Conservation (phyloP, 2,329 filamentous ascomycete species). For the Aspergillus novoparasiticus region DNA sequence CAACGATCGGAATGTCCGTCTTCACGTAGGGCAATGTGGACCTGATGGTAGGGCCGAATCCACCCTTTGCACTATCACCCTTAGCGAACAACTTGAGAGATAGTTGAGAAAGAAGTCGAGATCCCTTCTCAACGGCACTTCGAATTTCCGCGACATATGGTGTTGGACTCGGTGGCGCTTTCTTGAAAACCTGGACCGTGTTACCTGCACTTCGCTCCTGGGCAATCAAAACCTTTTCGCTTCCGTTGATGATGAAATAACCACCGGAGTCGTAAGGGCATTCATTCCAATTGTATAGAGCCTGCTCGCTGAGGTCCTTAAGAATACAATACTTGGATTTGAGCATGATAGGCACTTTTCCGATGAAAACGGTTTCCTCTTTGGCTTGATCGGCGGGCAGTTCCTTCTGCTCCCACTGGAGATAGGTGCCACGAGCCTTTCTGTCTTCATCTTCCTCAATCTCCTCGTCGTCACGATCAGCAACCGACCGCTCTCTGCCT, state of each 20-base stretch:
- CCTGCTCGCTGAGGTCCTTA: conserved; percentile 78
- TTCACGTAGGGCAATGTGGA: conserved; percentile 93
- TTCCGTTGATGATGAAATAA: conserved; percentile 99
- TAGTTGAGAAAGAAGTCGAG: conserved; percentile 88
- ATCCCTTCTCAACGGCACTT: conserved; percentile 95
- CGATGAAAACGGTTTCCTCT: conserved; percentile 81
- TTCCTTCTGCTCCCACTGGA: conserved; percentile 52
- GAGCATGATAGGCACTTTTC: conserved; percentile 96
- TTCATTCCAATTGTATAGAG: conserved; percentile 89
- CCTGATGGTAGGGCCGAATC: conserved; percentile 84
- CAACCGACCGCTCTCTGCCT: conserved; percentile 74
- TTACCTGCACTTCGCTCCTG: conserved; percentile 97
- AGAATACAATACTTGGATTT: conserved; percentile 95
- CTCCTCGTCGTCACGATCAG: conserved; percentile 65
- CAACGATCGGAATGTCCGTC: conserved; percentile 86
- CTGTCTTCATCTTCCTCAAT: conserved; percentile 57
- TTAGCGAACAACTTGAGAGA: conserved; percentile 88
- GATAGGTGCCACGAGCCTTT: conserved; percentile 44
- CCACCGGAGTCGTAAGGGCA: conserved; percentile 98
- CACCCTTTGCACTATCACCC: conserved; percentile 75
- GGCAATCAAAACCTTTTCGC: conserved; percentile 96
- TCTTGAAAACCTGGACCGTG: conserved; percentile 99
- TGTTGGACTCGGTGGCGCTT: conserved; percentile 87
- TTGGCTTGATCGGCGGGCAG: conserved; percentile 56
- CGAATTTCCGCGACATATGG: conserved; percentile 95